Conservation (phyloP, 2,329 filamentous ascomycete species). For the Drechslerella stenobrocha region DNA sequence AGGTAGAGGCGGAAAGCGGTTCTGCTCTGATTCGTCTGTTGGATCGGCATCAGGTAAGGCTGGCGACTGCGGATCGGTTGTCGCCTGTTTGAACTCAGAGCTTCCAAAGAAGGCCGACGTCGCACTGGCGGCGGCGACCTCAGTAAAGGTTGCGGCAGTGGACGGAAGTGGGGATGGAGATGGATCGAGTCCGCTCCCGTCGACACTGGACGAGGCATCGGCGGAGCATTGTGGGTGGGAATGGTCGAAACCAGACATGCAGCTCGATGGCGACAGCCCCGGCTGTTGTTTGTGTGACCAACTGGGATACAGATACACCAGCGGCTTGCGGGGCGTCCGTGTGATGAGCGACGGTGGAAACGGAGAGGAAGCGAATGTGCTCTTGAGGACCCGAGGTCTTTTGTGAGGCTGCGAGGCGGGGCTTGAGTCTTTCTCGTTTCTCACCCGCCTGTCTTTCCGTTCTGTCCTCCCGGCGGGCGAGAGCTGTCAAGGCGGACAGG, state of each 20-base stretch:
- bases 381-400: background rate
- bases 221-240: constrained; percentile 45
- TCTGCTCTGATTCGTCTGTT: constrained; percentile 15
- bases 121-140: constrained; percentile 3
- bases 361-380: background rate
- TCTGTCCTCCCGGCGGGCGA: background rate
- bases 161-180: constrained; percentile 13
- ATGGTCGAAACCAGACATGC: constrained; percentile 37
- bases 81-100: constrained; percentile 19
- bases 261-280: constrained; percentile 37
- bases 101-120: constrained; percentile 5
- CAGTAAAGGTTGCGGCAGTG: constrained; percentile 5
- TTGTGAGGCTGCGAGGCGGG: constrained; percentile 5
- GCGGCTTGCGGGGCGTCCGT: background rate
- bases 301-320: background rate
- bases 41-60: constrained; percentile 24
- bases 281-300: constrained; percentile 14
- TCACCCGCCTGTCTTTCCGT: background rate
- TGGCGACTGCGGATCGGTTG: constrained; percentile 14
- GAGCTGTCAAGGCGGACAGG: constrained; percentile 2
- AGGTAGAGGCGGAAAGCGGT: constrained; percentile 28
- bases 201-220: constrained; percentile 43
- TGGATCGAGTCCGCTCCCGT: constrained; percentile 31
- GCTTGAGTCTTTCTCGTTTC: background rate
- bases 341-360: background rate